Evolutionary conservation across 192 early-diverging fungal species (phyloP), one percentile per base, ranked within the genome.

Genomic region (Mortierella hygrophila): DNA sequence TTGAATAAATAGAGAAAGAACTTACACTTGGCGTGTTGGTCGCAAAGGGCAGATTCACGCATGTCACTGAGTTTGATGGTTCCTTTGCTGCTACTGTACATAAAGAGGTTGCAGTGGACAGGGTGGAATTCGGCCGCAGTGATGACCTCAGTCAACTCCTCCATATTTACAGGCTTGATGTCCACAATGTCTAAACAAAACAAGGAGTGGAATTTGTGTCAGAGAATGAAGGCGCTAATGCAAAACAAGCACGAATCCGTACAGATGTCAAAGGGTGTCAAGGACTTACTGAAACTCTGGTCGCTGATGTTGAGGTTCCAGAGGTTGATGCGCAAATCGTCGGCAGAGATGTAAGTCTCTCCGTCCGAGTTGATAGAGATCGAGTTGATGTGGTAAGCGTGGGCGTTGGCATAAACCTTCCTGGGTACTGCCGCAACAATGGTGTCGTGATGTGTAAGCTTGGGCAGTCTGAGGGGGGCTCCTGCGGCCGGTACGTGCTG

Each of bases 311-410:
- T 95, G 88, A 99, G 89, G 84, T 99, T 99, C 99, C 99, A 99
- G 82, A 99, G 90, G 88, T 99, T 99, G 90, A 99, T 98, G 82
- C 99, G 93, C 85, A 99, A 88, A 80, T 99, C 99, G 83, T 99
- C 99, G 20, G 98, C 97, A 37, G 97, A 98, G 78, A 99, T 90
- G 83, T 98, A 99, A 10, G 98, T 99, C 85, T 99, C 98, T 41
- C 94, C 96, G 89, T 99, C 99, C 44, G 97, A 98, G 90, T 99
- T 99, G 78, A 99, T 97, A 37, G 97, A 99, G 76, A 99, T 99
- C 26, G 98, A 99, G 91, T 99, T 99, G 93, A 99, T 99, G 79
- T 99, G 99, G 91, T 99, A 99, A n/a, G 98, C 97, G 88, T 99
- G 99, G 35, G 99, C 99, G 89, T 88, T 83, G 83, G 97, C 96